Evolutionary conservation across 202 grass and related monocot genomes (phyloP), one percentile per base, ranked within the genome.

Genomic region (Eragrostis tef): DNA sequence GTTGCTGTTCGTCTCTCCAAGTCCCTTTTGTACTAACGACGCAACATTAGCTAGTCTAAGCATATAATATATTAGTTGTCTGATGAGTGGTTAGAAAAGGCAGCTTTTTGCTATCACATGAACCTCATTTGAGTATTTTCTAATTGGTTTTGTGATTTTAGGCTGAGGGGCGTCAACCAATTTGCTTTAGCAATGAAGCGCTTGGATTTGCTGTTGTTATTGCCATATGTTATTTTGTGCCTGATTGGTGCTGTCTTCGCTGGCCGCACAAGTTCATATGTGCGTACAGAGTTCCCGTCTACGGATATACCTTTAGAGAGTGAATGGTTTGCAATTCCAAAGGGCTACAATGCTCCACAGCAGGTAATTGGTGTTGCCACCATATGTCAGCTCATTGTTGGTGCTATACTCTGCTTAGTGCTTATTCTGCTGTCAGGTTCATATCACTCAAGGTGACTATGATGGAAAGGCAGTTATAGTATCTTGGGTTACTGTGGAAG

Each of bases 381-480:
- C 67, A 17, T 71, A 56, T 83, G 25, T 17, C 51, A 74, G 52
- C 72, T 74, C 31, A 74, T 70, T 54, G 15, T 17, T 17, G 21
- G 4, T 83, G 24, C 24, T 9, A 64, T 46, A 14, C 48, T 64
- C 53, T 79, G 3, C 47, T 77, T 47, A 60, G 21, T 74, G 34
- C 44, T 83, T 72, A 67, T 56, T 73, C 17, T 71, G 75, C 52
- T 78, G 15, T n/a, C 73, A 94, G 91, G 91, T 94, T 65, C 91
- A 94, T 91, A 87, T 98, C 61, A 98, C 90, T 46, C 95, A 98
- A 85, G 95, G 95, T 19, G 95, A 98, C 68, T 98, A 98, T 79
- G 89, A 95, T 70, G 95, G 95, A 88, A 94, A 90, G 77, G 90
- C 95, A 57, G 88, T 91, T 58, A 91, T 93, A 83, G 29, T 98